phyloP scores from a whole-genome alignment of 2,329 filamentous ascomycete genomes.

The Biscogniauxia sp. region DNA sequence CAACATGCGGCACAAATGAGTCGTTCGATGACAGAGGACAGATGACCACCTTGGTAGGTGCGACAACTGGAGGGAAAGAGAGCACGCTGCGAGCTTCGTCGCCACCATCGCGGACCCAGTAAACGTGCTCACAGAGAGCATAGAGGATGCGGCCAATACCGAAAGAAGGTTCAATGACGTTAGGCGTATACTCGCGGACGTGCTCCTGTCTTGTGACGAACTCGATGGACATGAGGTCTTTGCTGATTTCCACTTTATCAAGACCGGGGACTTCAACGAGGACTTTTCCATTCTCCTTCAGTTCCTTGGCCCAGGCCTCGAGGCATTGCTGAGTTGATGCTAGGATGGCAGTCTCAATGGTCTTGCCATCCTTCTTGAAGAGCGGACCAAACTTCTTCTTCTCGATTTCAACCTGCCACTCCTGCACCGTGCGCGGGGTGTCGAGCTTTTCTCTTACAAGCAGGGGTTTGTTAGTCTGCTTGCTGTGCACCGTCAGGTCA shows the following conservation, averaged over 20 bases:
- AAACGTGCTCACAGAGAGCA: constrained; percentile 88
- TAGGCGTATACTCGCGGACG: constrained; percentile 86
- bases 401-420: constrained; percentile 84
- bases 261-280: constrained; percentile 69
- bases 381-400: constrained; percentile 95
- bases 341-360: constrained; percentile 76
- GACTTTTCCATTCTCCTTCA: constrained; percentile 71
- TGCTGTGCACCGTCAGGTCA: constrained; percentile 86
- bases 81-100: constrained; percentile 86
- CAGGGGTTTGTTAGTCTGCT: constrained; percentile 85
- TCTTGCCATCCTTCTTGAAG: constrained; percentile 92
- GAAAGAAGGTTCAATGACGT: constrained; percentile 96
- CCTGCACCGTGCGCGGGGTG: constrained; percentile 75
- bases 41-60: constrained; percentile 93
- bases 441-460: constrained; percentile 79
- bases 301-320: constrained; percentile 72
- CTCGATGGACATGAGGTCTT: constrained; percentile 80
- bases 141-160: constrained; percentile 95
- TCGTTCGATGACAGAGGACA: constrained; percentile 82
- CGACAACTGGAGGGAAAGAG: constrained; percentile 71
- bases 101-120: constrained; percentile 81
- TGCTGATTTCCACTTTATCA: constrained; percentile 73
- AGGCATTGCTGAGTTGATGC: constrained; percentile 76
- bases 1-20: constrained; percentile 75
- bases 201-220: constrained; percentile 81